A percentile compares a stretch with the other conserved stretches of the same genome.
These are phyloP conservation scores for Polytrichum commune DNA, from an alignment of 225 moss, liverwort and hornwort genomes.

Conservation along the genomic window DNA sequence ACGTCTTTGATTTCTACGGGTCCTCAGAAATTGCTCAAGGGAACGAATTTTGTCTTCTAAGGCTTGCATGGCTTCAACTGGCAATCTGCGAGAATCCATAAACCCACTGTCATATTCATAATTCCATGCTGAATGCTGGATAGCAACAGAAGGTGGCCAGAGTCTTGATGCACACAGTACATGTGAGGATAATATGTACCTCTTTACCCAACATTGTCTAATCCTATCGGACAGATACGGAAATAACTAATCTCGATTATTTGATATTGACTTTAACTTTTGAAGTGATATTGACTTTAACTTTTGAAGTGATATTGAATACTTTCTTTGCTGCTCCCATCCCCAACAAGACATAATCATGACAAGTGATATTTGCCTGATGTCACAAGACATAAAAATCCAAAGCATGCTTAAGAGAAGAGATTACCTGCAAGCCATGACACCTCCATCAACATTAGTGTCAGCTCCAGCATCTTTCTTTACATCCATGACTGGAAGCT, in stretches of 20 bases:
- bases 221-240: too few relatives aligned
- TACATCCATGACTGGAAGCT: conserved; percentile 84
- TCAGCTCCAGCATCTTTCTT: conserved; percentile 60
- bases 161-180: too few relatives aligned
- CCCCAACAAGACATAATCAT: not conserved
- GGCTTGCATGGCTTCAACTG: conserved; percentile 87
- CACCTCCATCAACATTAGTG: conserved; percentile 62
- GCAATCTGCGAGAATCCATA: conserved; percentile 41
- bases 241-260: too few relatives aligned
- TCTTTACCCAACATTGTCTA: too few relatives aligned
- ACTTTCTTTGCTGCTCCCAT: too few relatives aligned
- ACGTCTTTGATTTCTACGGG: conserved; percentile 86
- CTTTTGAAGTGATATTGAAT: too few relatives aligned
- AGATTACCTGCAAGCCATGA: conserved; percentile 70
- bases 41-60: conserved; percentile 90
- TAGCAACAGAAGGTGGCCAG: too few relatives aligned
- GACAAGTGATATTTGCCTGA: not conserved
- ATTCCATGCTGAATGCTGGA: too few relatives aligned
- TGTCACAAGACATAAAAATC: not conserved
- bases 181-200: too few relatives aligned
- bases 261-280: too few relatives aligned
- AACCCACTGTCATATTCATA: too few relatives aligned
- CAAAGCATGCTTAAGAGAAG: not conserved
- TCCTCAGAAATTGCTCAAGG: conserved; percentile 91
- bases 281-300: too few relatives aligned